phyloP scores from a whole-genome alignment of 2,329 filamentous ascomycete species.

The Xylariaceae sp. region DNA sequence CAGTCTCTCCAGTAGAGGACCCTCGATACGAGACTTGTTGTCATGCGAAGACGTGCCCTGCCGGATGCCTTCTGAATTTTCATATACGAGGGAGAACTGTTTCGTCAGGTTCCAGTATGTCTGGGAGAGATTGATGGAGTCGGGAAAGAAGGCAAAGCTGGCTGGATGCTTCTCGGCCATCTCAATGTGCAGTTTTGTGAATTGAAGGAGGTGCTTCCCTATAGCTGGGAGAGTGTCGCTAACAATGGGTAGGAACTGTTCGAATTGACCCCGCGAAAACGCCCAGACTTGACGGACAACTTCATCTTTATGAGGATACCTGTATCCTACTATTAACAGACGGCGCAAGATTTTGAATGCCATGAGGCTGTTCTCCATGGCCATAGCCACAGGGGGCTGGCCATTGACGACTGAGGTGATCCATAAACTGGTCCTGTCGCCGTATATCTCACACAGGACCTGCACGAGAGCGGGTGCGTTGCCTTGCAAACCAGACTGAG shows the following conservation, averaged over 20 bases:
- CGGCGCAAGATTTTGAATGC: constrained; percentile 78
- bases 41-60: constrained; percentile 40
- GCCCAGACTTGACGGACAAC: constrained; percentile 80
- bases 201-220: constrained; percentile 85
- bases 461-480: constrained; percentile 82
- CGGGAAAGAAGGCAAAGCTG: constrained; percentile 78
- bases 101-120: constrained; percentile 84
- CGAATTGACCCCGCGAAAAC: constrained; percentile 73
- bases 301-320: constrained; percentile 74
- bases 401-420: constrained; percentile 56
- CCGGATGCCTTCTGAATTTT: constrained; percentile 56
- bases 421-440: constrained; percentile 70
- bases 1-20: constrained; percentile 71
- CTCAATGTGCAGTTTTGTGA: constrained; percentile 86
- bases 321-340: constrained; percentile 77
- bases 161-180: constrained; percentile 79
- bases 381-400: constrained; percentile 55
- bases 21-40: constrained; percentile 52
- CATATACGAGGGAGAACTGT: constrained; percentile 72
- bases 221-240: constrained; percentile 36
- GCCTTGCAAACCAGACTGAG: constrained; percentile 72
- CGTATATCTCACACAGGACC: constrained; percentile 74
- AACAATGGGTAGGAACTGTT: constrained; percentile 67
- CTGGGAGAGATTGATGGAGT: constrained; percentile 71
- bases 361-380: constrained; percentile 74